Percentiles rank a stretch among this genome's conserved stretches.
Evolutionary conservation across 306 rosid species (phyloP).

Genomic region (Abrus precatorius): DNA sequence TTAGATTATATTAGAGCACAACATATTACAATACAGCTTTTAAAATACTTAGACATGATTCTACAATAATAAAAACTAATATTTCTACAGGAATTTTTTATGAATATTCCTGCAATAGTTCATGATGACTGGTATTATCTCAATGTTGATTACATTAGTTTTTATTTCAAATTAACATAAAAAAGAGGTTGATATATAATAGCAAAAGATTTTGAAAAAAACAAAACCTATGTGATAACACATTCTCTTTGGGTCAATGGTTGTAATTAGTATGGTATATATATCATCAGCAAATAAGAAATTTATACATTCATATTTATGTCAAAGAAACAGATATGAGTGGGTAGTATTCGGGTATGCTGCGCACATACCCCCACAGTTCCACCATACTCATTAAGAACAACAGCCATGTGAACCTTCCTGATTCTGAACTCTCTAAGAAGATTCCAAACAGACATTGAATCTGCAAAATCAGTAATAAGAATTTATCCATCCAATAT

Average conservation of each 20-base stretch:
- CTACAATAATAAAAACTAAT: slow-evolving; percentile 17
- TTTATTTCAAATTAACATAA: slow-evolving; percentile 30
- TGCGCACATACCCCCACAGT: slow-evolving; percentile 89
- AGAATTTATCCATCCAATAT: slow-evolving; percentile 45
- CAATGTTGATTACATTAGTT: slow-evolving; percentile 2
- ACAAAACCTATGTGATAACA: slow-evolving; percentile 27
- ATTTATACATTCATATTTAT: slow-evolving; percentile 29
- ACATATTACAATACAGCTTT: neutral
- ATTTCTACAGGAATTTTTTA: neutral
- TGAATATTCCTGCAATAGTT: slow-evolving; percentile 21
- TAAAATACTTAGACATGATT: neutral
- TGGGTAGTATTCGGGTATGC: slow-evolving; percentile 33
- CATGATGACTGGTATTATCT: neutral
- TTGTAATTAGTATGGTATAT: slow-evolving; percentile 31
- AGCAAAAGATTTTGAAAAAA: slow-evolving; percentile 20
- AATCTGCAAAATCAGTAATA: slow-evolving; percentile 74
- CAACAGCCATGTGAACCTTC: slow-evolving; percentile 99
- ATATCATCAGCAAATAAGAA: slow-evolving; percentile 17
- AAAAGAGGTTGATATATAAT: slow-evolving; percentile 13
- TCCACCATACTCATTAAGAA: slow-evolving; percentile 98
- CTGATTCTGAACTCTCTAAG: slow-evolving; percentile 98
- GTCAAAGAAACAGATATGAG: slow-evolving; percentile 44
- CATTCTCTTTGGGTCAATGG: slow-evolving; percentile 18
- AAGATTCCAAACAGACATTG: slow-evolving; percentile 99
- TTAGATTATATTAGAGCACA: neutral